These are phyloP conservation scores for Dentipellis fragilis DNA, from an alignment of 768 basidiomycete genomes.

Conservation along the genomic window DNA sequence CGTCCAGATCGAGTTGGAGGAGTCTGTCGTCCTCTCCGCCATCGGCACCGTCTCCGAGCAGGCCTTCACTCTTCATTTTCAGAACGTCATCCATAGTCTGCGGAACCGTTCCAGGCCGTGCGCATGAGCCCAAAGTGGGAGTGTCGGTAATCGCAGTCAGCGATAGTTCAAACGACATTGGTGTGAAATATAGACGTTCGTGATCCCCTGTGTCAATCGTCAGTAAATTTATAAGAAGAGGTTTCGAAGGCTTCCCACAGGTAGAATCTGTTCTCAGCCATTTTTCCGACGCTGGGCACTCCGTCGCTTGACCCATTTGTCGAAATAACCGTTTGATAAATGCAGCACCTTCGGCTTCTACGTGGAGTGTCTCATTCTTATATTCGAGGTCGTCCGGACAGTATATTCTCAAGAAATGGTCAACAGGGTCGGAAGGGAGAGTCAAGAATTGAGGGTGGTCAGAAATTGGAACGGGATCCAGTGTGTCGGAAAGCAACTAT, in stretches of 20 bases:
- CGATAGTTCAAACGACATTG: slow-evolving; percentile 1
- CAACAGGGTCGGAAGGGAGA: slow-evolving; percentile 5
- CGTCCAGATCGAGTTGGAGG: background rate
- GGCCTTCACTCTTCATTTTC: background rate
- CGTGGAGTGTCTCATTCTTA: slow-evolving; percentile 1
- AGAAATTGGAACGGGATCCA: background rate
- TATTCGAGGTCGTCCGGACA: background rate
- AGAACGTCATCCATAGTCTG: background rate
- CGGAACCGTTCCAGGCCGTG: background rate
- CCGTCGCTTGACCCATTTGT: background rate
- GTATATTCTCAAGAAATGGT: slow-evolving; percentile 1
- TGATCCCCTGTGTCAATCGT: background rate
- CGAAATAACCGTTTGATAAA: background rate
- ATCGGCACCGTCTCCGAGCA: background rate
- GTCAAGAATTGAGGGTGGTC: background rate
- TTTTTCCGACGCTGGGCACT: background rate
- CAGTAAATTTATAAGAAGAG: background rate
- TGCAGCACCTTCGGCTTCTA: background rate
- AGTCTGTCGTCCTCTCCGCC: background rate
- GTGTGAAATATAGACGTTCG: background rate
- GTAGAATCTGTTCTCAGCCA: background rate
- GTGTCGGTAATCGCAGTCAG: slow-evolving; percentile 3
- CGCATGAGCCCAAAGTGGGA: slow-evolving; percentile 1
- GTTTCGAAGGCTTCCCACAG: background rate
- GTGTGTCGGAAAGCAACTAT: background rate